Evolutionary conservation across 1,284 basidiomycete species (phyloP), one percentile per base, ranked within the genome.

Genomic region (Marasmius fiardii): DNA sequence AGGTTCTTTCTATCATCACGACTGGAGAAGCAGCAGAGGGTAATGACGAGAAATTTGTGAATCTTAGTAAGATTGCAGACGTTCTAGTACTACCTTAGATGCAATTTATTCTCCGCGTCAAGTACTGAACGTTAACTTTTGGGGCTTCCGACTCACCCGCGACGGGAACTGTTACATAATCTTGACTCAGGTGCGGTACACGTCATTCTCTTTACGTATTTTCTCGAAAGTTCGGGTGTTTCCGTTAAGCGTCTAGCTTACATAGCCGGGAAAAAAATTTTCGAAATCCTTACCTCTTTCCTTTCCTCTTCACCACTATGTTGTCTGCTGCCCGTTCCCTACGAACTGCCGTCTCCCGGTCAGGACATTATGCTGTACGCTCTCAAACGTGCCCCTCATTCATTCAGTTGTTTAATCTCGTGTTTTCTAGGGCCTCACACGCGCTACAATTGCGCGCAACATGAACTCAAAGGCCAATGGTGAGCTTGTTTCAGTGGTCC

Each of bases 381-480:
- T 26, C 41, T 47, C 2, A 37, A 10, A 54, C 43, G 33, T 12
- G 21, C 33, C 45, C 14, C 10, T 10, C 7, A 14, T 51, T 31
- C 50, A 20, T 50, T 43, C 28, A 51, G 14, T 55, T 58, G 34
- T 64, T 28, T n/a, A 6, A 8, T 39, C 55, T n/a, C 28, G 28
- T 31, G 28, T 31, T 54, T 61, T 61, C 31, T 55, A 88, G 86
- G 80, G 79, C 65, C 71, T 88, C 66, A 80, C 85, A 63, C 86
- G 87, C 65, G 82, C 83, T 57, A 75, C 79, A 72, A 83, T 89
- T 72, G 85, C 85, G 65, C 81, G 89, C 73, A 89, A 85, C 74
- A 90, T 90, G 88, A 90, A 90, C 76, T 81, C 85, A 61, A 91
- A 91, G 80, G 85, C 89, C 69, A 85, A 79, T 60, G 88, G 88